Evolutionary conservation across 345 rosid species (phyloP), one percentile per base, ranked within the genome.

Genomic region (Arabidopsis suecica): DNA sequence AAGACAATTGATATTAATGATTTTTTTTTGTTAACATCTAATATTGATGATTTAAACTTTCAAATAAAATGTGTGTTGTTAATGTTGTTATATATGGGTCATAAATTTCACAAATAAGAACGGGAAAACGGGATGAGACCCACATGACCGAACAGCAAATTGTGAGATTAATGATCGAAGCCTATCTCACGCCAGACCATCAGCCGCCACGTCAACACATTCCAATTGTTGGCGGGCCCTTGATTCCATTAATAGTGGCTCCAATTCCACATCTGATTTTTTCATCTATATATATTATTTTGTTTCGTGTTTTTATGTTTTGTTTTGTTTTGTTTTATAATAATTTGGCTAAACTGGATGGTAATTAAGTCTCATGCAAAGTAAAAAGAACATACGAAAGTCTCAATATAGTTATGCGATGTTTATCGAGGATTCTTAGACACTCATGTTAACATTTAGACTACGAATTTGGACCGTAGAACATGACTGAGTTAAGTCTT

Each of bases 101-200:
- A 41, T 1, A 41, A 0, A 20, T 9, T 8, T 49, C 54, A 49
- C 54, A 49, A 58, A 49, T 58, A 48, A 61, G 33, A 23, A 53
- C 58, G 61, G 80, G 76, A 51, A 69, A 81, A 82, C 81, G 73
- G 82, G 72, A 58, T 62, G 68, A 87, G 81, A 44, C 80, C 89
- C 84, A 78, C 44, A 3, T 2, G 44, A 54, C 54, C 38, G 48
- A 65, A 54, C 54, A 47, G 68, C n/a, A 49, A 76, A 68, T 67
- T 51, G 86, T 73, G 86, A 83, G 85, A 79, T 61, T 71, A 82
- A 86, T 91, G 83, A 88, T 88, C 83, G 63, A n/a, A 82, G 83
- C 86, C 79, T 74, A 73, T 72, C 84, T 80, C 96, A 85, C 88
- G 85, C 92, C 89, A 68, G 96, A 83, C 92, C 91, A 63, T 69